Evolutionary conservation across 2,329 filamentous ascomycete species (phyloP).

Genomic region (Fusarium setosum): DNA sequence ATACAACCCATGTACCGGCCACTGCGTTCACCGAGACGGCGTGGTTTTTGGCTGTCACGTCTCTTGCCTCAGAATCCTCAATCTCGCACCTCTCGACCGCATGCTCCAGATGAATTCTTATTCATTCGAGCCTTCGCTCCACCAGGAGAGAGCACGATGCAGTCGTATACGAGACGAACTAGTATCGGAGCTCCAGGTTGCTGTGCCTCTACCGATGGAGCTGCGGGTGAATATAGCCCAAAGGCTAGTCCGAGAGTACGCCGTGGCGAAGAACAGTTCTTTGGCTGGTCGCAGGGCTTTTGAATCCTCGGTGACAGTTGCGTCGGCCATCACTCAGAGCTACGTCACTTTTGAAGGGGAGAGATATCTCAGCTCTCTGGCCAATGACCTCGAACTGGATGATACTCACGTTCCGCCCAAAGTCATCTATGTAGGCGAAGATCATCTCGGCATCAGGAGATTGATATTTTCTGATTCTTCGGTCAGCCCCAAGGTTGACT

Average conservation of each 20-base stretch:
- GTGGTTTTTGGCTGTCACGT: neutral
- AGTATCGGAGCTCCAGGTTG: neutral
- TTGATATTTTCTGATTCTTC: neutral
- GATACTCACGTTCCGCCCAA: neutral
- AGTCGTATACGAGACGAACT: neutral
- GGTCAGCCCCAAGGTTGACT: neutral
- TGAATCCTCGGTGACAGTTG: neutral
- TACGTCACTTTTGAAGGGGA: neutral
- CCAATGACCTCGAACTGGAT: neutral
- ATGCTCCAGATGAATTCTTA: neutral
- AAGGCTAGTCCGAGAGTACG: neutral
- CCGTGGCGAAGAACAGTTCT: neutral
- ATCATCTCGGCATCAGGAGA: neutral
- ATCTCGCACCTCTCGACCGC: neutral
- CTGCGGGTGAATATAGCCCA: neutral
- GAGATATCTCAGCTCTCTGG: neutral
- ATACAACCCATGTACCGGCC: neutral
- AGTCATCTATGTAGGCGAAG: neutral
- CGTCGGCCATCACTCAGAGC: neutral
- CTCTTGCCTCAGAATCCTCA: neutral
- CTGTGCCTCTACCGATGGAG: neutral
- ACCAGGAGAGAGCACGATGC: neutral
- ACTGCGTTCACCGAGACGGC: neutral
- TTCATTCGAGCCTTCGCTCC: neutral
- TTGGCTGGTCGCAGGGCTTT: too few species aligned